These are phyloP conservation scores for Perkinsus chesapeaki DNA, from an alignment of 169 alveolate species.

Conservation along the genomic window DNA sequence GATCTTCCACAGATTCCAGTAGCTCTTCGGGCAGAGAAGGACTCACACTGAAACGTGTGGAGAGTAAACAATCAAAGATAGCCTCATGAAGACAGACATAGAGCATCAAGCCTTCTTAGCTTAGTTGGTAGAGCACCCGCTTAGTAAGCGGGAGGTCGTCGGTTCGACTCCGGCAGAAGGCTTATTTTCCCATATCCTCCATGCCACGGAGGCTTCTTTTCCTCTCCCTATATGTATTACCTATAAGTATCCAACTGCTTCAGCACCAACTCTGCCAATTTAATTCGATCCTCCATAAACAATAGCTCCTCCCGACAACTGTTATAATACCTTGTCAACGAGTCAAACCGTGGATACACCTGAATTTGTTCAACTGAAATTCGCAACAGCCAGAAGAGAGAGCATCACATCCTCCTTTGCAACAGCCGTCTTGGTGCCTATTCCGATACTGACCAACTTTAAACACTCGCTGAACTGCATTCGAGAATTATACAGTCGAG, in stretches of 20 bases:
- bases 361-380: neutral
- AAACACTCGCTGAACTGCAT: neutral
- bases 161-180: neutral
- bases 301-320: neutral
- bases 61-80: too few relatives aligned
- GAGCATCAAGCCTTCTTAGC: neutral
- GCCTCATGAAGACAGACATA: too few relatives aligned
- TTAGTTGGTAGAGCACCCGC: neutral
- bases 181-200: too few relatives aligned
- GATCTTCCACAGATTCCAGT: neutral
- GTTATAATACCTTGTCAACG: neutral
- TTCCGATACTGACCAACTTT: neutral
- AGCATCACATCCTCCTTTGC: neutral
- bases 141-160: neutral
- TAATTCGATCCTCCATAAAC: neutral
- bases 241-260: neutral
- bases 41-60: neutral
- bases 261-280: neutral
- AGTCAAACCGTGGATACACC: neutral
- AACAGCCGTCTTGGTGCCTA: neutral
- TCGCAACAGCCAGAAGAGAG: neutral
- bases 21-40: neutral
- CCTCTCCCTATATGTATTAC: neutral
- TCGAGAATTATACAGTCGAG: neutral
- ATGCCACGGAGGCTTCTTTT: too few relatives aligned